Percentiles rank a stretch among this genome's conserved stretches.
Conservation (phyloP, 129 eudicot species). For the Tanacetum coccineum region DNA sequence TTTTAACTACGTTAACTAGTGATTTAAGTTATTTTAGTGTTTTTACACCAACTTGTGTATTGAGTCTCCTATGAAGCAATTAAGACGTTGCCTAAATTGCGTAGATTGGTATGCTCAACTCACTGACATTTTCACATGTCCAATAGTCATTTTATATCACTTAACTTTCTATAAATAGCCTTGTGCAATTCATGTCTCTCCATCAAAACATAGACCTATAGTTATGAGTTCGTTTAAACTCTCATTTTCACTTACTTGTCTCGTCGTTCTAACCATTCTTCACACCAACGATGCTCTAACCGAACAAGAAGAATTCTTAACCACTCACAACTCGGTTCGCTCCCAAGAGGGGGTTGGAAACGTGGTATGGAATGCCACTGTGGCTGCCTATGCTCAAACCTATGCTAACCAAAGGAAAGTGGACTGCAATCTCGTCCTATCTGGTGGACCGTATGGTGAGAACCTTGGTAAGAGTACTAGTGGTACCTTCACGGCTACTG, state of each 20-base stretch:
- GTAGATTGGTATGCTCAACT: too few species aligned
- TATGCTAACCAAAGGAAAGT: slow-evolving; percentile 10
- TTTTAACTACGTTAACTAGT: background rate
- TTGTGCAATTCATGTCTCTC: too few species aligned
- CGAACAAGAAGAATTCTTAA: background rate
- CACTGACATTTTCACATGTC: too few species aligned
- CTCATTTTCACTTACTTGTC: background rate
- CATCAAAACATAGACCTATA: too few species aligned
- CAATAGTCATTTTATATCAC: background rate
- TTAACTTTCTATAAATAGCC: background rate
- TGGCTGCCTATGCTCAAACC: background rate
- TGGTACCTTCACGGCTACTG: background rate
- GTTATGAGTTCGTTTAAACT: too few species aligned
- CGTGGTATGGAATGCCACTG: background rate
- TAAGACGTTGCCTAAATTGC: slow-evolving; percentile 5
- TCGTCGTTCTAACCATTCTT: slow-evolving; percentile 11
- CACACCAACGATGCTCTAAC: background rate
- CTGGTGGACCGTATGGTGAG: slow-evolving; percentile 19
- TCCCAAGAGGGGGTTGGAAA: background rate
- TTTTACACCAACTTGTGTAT: slow-evolving; percentile 4
- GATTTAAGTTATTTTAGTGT: background rate
- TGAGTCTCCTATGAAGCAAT: background rate
- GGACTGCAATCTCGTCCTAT: slow-evolving; percentile 5
- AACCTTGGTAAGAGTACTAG: background rate
- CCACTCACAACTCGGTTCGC: background rate